These are phyloP conservation scores for Turnera subulata DNA, from an alignment of 345 rosid species.

Conservation along the genomic window DNA sequence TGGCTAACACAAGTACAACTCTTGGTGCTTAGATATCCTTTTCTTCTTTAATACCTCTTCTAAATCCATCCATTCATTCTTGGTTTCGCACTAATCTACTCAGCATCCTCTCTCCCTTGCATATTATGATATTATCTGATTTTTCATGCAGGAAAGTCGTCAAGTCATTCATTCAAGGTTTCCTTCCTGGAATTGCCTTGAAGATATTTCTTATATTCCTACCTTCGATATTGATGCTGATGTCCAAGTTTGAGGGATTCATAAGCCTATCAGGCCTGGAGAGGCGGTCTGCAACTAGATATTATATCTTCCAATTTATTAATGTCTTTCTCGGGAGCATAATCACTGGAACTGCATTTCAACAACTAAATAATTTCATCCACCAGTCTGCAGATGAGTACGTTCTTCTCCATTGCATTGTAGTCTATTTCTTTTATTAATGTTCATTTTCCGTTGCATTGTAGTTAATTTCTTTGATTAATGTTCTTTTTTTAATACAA, in stretches of 20 bases:
- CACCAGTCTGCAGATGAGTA: constrained; percentile 92
- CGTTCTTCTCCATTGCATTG: constrained; percentile 24
- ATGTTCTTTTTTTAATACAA: no score
- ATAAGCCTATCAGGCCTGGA: constrained; percentile 61
- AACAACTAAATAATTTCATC: constrained; percentile 72
- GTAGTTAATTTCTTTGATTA: no score
- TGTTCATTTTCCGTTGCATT: not conserved
- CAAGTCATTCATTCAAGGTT: constrained; percentile 89
- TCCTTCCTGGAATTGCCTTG: constrained; percentile 94
- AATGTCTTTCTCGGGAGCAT: constrained; percentile 97
- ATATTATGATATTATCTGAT: not conserved
- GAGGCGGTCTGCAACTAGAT: constrained; percentile 81
- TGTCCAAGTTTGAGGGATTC: constrained; percentile 97
- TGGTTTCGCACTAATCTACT: no score
- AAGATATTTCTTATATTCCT: constrained; percentile 83
- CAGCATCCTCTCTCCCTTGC: not conserved
- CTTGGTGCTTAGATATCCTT: no score
- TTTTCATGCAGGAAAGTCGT: constrained; percentile 51
- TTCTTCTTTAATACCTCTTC: no score
- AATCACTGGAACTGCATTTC: constrained; percentile 88
- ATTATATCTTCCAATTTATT: constrained; percentile 73
- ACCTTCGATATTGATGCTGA: constrained; percentile 77
- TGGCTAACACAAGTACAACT: no score
- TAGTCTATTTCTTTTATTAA: no score
- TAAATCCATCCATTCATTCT: no score